Evolutionary conservation across 371 early-diverging fungal species (phyloP).

Genomic region (Mucor piriformis): DNA sequence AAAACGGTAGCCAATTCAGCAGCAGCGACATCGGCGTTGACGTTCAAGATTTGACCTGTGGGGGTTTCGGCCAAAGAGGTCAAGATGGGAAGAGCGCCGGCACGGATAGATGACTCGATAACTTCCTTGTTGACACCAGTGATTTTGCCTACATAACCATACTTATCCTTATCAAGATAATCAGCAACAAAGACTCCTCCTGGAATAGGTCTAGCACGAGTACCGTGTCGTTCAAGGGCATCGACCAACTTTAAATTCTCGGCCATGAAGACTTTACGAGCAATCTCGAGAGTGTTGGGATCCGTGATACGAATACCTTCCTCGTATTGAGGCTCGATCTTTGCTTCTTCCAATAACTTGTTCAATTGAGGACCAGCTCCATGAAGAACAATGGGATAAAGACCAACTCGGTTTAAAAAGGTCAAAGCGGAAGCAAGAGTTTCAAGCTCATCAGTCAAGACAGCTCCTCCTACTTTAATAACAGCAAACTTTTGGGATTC

Average conservation of each 20-base stretch:
- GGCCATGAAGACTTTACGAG: constrained; percentile 86
- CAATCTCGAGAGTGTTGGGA: constrained; percentile 87
- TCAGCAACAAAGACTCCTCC: constrained; percentile 95
- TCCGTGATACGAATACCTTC: constrained; percentile 98
- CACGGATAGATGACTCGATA: constrained; percentile 88
- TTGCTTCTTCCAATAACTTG: constrained; percentile 80
- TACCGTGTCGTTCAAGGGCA: constrained; percentile 92
- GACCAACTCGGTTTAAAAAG: constrained; percentile 94
- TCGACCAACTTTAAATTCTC: constrained; percentile 96
- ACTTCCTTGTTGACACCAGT: constrained; percentile 87
- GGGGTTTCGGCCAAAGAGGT: constrained; percentile 96
- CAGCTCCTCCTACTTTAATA: constrained; percentile 98
- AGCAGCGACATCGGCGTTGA: constrained; percentile 97
- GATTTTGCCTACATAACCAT: constrained; percentile 92
- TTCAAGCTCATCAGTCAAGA: constrained; percentile 91
- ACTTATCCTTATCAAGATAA: constrained; percentile 90
- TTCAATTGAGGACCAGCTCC: constrained; percentile 98
- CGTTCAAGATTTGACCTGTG: constrained; percentile 94
- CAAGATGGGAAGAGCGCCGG: constrained; percentile 93
- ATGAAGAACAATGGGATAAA: constrained; percentile 97
- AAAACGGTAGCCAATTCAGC: constrained; percentile 94
- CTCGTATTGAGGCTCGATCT: constrained; percentile 88
- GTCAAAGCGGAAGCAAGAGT: constrained; percentile 94
- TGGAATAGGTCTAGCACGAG: constrained; percentile 91
- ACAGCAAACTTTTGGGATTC: constrained; percentile 99